These are phyloP conservation scores for Cyclostephanos tholiformis DNA, from an alignment of 108 stramenopile genomes.

Conservation along the genomic window DNA sequence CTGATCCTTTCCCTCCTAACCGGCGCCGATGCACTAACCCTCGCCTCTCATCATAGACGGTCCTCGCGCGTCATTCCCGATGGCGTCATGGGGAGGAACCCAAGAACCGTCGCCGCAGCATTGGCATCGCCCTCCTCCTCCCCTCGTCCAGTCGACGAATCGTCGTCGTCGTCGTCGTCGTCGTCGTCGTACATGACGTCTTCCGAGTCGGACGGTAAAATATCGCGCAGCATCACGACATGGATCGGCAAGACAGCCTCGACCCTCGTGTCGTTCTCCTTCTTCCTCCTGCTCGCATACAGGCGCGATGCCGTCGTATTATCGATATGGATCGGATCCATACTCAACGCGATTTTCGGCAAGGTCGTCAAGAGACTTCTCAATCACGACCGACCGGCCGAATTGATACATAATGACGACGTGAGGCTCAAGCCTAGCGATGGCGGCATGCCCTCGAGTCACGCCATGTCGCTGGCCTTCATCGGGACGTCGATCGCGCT, in stretches of 20 bases:
- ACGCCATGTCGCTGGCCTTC: slow-evolving; percentile 89
- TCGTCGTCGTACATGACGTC: not conserved
- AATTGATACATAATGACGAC: slow-evolving; percentile 15
- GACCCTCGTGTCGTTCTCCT: slow-evolving; percentile 63
- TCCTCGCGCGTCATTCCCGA: not conserved
- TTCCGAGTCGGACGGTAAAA: slow-evolving; percentile 3
- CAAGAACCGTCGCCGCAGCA: not conserved
- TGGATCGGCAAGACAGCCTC: slow-evolving; percentile 73
- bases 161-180: not conserved
- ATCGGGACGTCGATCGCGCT: slow-evolving; percentile 54
- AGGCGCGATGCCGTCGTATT: slow-evolving; percentile 72
- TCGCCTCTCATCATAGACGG: not conserved
- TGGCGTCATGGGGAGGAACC: not conserved
- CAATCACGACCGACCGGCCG: slow-evolving; percentile 64
- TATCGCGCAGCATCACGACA: slow-evolving; percentile 20
- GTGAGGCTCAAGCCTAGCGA: slow-evolving; percentile 72
- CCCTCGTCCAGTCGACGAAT: not conserved
- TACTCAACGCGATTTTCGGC: slow-evolving; percentile 66
- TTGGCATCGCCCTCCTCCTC: not conserved
- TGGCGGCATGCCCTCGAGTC: slow-evolving; percentile 77
- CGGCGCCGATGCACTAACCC: not conserved
- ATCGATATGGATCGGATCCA: slow-evolving; percentile 75
- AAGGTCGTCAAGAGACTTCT: slow-evolving; percentile 72
- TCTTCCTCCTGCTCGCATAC: slow-evolving; percentile 68
- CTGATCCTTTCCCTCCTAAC: not conserved